A percentile compares a stretch with the other conserved stretches of the same genome.
Evolutionary conservation across 768 basidiomycete genomes (phyloP).

Genomic region (Amanita rubescens): DNA sequence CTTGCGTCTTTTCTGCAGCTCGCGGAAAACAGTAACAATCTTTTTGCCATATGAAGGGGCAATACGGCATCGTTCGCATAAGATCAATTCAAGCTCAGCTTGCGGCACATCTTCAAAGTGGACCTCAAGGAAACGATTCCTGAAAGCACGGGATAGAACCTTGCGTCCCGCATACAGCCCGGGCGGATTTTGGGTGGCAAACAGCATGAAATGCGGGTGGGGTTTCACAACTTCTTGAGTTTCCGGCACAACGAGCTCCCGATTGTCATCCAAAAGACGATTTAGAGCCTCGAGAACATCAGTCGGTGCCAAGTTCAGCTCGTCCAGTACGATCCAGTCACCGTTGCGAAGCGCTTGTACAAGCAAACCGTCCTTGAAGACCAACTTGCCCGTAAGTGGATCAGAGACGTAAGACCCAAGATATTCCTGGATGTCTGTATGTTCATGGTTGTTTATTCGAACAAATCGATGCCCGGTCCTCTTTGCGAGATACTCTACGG

Average conservation of each 20-base stretch:
- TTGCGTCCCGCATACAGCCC: conserved; percentile 95
- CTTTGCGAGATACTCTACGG: conserved; percentile 90
- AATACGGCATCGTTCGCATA: conserved; percentile 88
- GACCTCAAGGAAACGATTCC: conserved; percentile 95
- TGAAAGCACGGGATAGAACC: conserved; percentile 89
- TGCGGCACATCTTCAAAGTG: conserved; percentile 98
- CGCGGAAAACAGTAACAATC: conserved; percentile 88
- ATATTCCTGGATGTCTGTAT: conserved; percentile 99
- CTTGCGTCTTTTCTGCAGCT: conserved; percentile 89
- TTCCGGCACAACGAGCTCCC: conserved; percentile 92
- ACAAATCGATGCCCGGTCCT: conserved; percentile 93
- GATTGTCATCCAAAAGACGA: conserved; percentile 93
- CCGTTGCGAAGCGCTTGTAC: conserved; percentile 88
- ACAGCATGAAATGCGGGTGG: conserved; percentile 95
- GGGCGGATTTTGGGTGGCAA: conserved; percentile 97
- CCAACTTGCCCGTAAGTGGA: conserved; percentile 83
- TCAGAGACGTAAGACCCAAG: conserved; percentile 95
- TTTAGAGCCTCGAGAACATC: conserved; percentile 98
- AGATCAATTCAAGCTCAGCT: conserved; percentile 84
- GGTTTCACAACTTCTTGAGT: conserved; percentile 92
- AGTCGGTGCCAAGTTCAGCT: conserved; percentile 94
- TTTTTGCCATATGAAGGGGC: conserved; percentile 89
- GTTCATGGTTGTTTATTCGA: conserved; percentile 99
- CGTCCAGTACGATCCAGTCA: conserved; percentile 97
- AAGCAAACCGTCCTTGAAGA: conserved; percentile 90